Conservation (phyloP, 352 stramenopile genomes). For the Phytophthora lateralis region DNA sequence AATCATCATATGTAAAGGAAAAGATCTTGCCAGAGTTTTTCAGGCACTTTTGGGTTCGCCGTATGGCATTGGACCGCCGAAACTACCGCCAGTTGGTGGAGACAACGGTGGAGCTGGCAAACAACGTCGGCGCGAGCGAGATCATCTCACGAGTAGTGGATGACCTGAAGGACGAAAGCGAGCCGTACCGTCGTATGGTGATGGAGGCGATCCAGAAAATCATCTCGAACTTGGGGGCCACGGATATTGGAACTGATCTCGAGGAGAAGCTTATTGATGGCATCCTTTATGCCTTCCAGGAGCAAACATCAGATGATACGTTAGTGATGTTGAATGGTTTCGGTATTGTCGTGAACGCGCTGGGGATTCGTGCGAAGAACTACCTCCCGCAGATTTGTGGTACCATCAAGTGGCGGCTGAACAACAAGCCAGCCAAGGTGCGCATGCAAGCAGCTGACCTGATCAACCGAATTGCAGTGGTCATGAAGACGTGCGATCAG, state of each 20-base stretch:
- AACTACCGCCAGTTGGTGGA: constrained; percentile 99
- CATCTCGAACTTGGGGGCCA: constrained; percentile 96
- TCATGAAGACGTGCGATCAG: constrained; percentile 99
- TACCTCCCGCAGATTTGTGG: constrained; percentile 99
- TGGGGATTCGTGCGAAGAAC: constrained; percentile 97
- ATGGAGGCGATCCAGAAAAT: constrained; percentile 99
- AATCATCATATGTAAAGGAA: constrained; percentile 97
- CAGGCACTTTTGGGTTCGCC: constrained; percentile 98
- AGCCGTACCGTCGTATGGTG: constrained; percentile 99
- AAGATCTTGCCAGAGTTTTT: constrained; percentile 99
- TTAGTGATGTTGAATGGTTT: constrained; percentile 98
- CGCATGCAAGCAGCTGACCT: constrained; percentile 99
- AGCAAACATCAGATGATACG: constrained; percentile 95
- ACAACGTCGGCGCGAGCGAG: constrained; percentile 99
- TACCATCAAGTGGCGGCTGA: constrained; percentile 99
- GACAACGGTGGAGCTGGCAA: constrained; percentile 98
- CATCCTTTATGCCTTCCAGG: constrained; percentile 99
- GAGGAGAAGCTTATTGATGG: constrained; percentile 99
- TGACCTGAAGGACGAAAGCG: constrained; percentile 99
- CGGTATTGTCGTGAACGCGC: constrained; percentile 97
- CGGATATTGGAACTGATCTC: constrained; percentile 96
- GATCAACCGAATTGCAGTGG: constrained; percentile 97
- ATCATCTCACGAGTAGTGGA: constrained; percentile 98
- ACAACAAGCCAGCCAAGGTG: constrained; percentile 99
- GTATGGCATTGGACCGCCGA: constrained; percentile 97